Evolutionary conservation across 192 early-diverging fungal species (phyloP), one percentile per base, ranked within the genome.

Genomic region (Rhizoclosmatium globosum): DNA sequence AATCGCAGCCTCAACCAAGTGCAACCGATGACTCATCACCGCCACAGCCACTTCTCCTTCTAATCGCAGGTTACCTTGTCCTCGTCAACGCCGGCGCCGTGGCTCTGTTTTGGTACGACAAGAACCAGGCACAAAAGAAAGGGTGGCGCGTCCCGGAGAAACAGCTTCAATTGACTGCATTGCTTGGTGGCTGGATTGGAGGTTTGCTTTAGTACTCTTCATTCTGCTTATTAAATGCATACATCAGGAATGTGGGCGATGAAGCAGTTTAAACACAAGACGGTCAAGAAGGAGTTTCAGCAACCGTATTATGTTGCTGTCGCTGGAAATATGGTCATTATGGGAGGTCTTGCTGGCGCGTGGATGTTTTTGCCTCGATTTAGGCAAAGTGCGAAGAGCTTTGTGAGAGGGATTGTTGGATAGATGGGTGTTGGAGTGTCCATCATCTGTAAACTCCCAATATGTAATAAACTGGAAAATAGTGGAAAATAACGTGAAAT

Each of bases 91-190:
- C 53, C 15, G 76, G 17, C 7, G 80, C 88, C 4, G 81, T 69
- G 3, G 85, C 72, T 3, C 80, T 89, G 3, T 89, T 89, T 64
- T 84, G 74, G 79, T 89, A 89, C 80, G 88, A 89, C 81, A 89
- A 89, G 78, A 42, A 85, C 31, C 85, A 87, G 75, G 88, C 88
- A 17, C 23, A 64, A 38, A 78, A n/a, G 23, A 79, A 79, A 47
- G 85, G 85, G n/a, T 89, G 88, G 88, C 75, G 88, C 4, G 81
- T 89, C 3, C 84, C 81, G 3, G 88, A 89, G 66, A 80, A 81
- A 68, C 70, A 78, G 64, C 68, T 89, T 56, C 88, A 89, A 70
- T n/a, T 85, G 44, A 82, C 85, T 38, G 88, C 85, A 3, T 58
- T 89, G 60, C 47, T 84, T 23, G 88, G 88, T 2, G 88, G 88